Base-by-base conservation (phyloP, 495 filamentous ascomycete genomes). In the Xylaria cubensis region DNA sequence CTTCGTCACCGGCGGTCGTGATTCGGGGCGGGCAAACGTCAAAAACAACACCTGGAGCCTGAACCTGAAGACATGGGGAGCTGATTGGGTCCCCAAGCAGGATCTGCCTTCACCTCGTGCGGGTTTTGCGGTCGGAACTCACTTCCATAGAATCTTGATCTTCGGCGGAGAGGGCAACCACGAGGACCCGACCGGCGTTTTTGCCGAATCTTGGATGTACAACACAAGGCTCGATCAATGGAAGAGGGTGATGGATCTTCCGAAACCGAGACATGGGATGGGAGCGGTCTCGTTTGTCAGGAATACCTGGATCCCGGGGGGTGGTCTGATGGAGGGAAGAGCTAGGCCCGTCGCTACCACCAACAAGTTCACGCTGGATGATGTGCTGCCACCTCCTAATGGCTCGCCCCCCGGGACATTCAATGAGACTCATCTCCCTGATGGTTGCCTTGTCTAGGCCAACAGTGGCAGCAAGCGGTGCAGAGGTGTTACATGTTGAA, bases 121-220 rank as follows among this genome's bases (percentile, higher is more conserved):
- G n/a, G 83, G 83, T 0, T 62, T 83, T 10, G 73, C 78, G 1
- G 71, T 72, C 21, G 83, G 73, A 0, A 76, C 75, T 4, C 71
- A 84, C 5, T 78, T 73, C 24, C 67, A 44, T 0, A 80, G 76
- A 70, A 72, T 85, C 9, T 80, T 79, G 17, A 80, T 81, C 0
- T 83, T 86, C 66, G 83, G 84, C 15, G 82, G 83, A 19, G 83
- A 85, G 74, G 84, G 80, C 4, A 83, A 85, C 58, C 15, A 13
- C 19, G 3, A 19, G 1, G 1, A 9, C 32, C 17, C 34, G 4
- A 61, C 32, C 9, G 34, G 58, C 19, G 34, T 61, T 4, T 61
- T 4, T 10, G 1, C 32, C 26, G 8, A 4, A 9, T 10, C 34
- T 34, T 12, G 6, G 2, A 19, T 8, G 24, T 61, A 61, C 34